These are phyloP conservation scores for Bacidia rubella DNA, from an alignment of 495 filamentous ascomycete species.

Conservation along the genomic window DNA sequence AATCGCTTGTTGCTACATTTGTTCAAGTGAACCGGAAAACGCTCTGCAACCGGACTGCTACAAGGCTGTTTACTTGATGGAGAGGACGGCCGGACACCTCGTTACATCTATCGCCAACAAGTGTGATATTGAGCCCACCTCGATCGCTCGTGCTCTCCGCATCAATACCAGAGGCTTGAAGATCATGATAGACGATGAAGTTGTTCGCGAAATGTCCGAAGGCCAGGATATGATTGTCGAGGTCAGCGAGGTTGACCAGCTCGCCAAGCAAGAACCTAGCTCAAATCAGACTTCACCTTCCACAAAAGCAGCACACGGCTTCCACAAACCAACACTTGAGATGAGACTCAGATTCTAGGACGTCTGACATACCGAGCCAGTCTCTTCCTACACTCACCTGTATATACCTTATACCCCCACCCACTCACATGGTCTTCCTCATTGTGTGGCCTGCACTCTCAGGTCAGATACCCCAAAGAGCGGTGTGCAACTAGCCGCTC, in stretches of 20 bases:
- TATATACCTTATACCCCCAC: background rate
- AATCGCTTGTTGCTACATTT: constrained; percentile 82
- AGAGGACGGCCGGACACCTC: constrained; percentile 60
- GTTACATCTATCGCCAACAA: constrained; percentile 58
- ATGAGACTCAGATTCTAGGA: constrained; percentile 19
- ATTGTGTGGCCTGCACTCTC: background rate
- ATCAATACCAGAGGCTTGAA: constrained; percentile 59
- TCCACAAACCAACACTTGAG: constrained; percentile 7
- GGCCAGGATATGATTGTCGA: constrained; percentile 79
- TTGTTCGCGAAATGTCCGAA: constrained; percentile 73
- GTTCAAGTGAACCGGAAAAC: constrained; percentile 39
- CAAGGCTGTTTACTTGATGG: constrained; percentile 72
- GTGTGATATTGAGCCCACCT: constrained; percentile 57
- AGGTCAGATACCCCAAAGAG: background rate
- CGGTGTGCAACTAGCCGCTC: constrained; percentile 4
- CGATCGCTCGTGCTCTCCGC: constrained; percentile 55
- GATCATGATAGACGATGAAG: constrained; percentile 82
- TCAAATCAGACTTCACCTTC: constrained; percentile 8
- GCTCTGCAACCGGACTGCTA: constrained; percentile 51
- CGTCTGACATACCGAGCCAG: background rate
- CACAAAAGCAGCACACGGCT: constrained; percentile 1
- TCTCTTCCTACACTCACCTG: background rate
- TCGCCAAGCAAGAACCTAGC: constrained; percentile 11
- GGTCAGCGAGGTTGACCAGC: constrained; percentile 28
- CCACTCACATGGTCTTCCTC: background rate